phyloP scores from a whole-genome alignment of 495 filamentous ascomycete genomes.

The Hamigera avellanea region DNA sequence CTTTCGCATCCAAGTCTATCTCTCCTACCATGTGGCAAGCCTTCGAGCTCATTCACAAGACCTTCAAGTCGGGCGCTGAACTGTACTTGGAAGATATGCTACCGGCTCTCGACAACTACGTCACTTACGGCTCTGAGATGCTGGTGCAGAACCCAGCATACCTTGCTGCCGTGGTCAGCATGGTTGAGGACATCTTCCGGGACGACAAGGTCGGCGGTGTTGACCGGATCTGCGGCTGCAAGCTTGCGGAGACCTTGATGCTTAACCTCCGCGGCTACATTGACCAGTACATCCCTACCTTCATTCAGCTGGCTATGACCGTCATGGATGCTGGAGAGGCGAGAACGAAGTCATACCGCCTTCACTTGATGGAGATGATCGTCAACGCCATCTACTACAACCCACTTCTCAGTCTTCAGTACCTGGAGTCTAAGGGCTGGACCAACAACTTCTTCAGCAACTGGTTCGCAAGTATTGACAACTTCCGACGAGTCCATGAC shows the following conservation, averaged over 20 bases:
- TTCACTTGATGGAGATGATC: constrained; percentile 98
- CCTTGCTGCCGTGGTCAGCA: constrained; percentile 73
- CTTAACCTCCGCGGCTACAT: constrained; percentile 84
- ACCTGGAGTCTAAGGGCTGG: constrained; percentile 83
- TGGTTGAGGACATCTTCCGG: constrained; percentile 62
- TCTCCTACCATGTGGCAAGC: constrained; percentile 97
- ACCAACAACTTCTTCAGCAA: constrained; percentile 99
- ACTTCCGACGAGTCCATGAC: constrained; percentile 88
- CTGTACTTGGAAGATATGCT: constrained; percentile 99
- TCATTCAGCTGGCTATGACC: constrained; percentile 79
- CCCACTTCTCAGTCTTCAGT: constrained; percentile 65
- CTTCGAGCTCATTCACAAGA: constrained; percentile 90
- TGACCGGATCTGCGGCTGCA: constrained; percentile 97
- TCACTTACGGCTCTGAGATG: constrained; percentile 74
- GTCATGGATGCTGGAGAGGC: constrained; percentile 60
- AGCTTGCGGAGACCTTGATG: constrained; percentile 94
- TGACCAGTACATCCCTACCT: constrained; percentile 75
- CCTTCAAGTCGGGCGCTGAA: constrained; percentile 94
- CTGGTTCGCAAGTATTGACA: constrained; percentile 95
- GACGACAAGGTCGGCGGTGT: constrained; percentile 89
- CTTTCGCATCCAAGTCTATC: constrained; percentile 92
- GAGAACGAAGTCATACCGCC: constrained; percentile 74
- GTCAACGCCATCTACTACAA: constrained; percentile 99
- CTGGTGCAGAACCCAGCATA: constrained; percentile 77
- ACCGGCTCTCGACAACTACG: constrained; percentile 92